phyloP scores from a whole-genome alignment of 164 flowering plant species.

The Taxillus chinensis region DNA sequence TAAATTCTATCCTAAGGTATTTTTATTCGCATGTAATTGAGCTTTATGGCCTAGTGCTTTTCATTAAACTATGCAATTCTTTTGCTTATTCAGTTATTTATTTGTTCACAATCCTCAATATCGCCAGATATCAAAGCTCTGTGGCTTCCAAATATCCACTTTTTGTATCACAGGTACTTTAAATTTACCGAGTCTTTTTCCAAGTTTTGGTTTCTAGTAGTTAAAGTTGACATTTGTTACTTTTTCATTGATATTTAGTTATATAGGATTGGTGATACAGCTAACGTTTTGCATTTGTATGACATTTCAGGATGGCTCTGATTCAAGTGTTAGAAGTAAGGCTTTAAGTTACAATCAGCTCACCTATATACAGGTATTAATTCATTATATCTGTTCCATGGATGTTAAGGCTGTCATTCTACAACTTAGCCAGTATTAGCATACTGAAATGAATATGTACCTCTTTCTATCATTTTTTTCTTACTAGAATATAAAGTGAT shows the following conservation, averaged over 20 bases:
- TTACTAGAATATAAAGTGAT: too few relatives aligned
- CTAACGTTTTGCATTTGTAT: slow-evolving; percentile 6
- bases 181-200: neutral
- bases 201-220: slow-evolving; percentile 4
- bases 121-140: slow-evolving; percentile 62
- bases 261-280: neutral
- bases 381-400: neutral
- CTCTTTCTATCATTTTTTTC: too few relatives aligned
- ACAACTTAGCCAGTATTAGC: too few relatives aligned
- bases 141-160: slow-evolving; percentile 87
- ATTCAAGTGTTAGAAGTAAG: slow-evolving; percentile 58
- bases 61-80: neutral
- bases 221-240: neutral
- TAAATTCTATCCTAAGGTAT: slow-evolving; percentile 76
- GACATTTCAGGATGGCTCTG: slow-evolving; percentile 65
- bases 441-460: too few relatives aligned
- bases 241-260: neutral
- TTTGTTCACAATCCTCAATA: slow-evolving; percentile 3
- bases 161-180: slow-evolving; percentile 83
- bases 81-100: slow-evolving; percentile 4
- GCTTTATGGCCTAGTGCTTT: neutral
- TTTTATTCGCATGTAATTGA: slow-evolving; percentile 7
- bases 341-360: slow-evolving; percentile 77
- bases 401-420: too few relatives aligned
- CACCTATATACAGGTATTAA: slow-evolving; percentile 83